Evolutionary conservation across 2,329 filamentous ascomycete species (phyloP), one percentile per base, ranked within the genome.

Genomic region (Alternaria arbusti): DNA sequence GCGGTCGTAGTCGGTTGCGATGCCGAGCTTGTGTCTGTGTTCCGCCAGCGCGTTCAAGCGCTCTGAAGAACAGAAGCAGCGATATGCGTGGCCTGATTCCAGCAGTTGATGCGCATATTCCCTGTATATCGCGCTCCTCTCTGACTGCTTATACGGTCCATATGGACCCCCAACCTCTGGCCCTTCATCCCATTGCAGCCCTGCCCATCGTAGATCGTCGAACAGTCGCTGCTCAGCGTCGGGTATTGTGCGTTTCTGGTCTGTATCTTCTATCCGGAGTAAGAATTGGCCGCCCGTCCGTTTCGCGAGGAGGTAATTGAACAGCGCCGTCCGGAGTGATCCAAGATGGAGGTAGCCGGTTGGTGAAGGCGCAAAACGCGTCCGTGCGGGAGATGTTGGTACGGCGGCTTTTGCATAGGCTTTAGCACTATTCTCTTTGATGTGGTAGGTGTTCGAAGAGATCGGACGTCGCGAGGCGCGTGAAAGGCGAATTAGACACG

Each of bases 281-380:
- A 99, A 82, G 74, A 99, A 99, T 78, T 97, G 91, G 7, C 96
- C 96, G 5, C 91, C 90, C 0, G 96, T 97, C 3, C 91, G 89
- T 74, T 90, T 92, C 0, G 96, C 94, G n/a, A 97, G 86, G 5
- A 99, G 84, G 70, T 95, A 97, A 75, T 97, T 98, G 83, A 94
- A 98, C n/a, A 99, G 82, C 0, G 96, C 96, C 0, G 96, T 99
- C 62, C 96, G 87, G 36, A 99, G 81, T 0, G 94, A 97, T 5
- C 96, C 96, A 12, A 99, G 85, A 80, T 99, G 96, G 23, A 99
- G 86, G 73, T 95, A 94, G 1, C 96, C 96, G 0, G 96, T 99
- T 0, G 96, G 96, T 2, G 96, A 98, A 0, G 96, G 96, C 1
- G 96, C 96, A 80, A 99, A 99, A 50, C 96, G 90, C 17, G 96